Percentiles rank a stretch among this genome's conserved stretches.
phyloP scores from a whole-genome alignment of 2,329 filamentous ascomycete genomes.

The Arthroderma sp. region DNA sequence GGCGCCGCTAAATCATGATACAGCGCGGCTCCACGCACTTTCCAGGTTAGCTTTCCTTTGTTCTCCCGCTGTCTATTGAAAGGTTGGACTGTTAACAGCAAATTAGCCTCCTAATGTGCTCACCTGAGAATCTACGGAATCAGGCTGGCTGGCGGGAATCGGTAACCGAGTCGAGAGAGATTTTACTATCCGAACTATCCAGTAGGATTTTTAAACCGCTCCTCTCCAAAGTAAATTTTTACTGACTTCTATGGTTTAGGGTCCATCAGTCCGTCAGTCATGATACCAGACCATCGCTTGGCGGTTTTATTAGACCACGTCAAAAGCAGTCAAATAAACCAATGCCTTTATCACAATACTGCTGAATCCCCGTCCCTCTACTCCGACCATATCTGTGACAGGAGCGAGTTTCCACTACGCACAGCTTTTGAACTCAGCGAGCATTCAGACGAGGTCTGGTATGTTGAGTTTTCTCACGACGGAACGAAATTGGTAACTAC shows the following conservation, averaged over 20 bases:
- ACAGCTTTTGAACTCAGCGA: slow-evolving; percentile 57
- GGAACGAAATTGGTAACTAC: slow-evolving; percentile 72
- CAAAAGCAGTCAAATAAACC: slow-evolving; percentile 68
- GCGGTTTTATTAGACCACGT: slow-evolving; percentile 69
- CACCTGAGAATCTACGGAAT: slow-evolving; percentile 59
- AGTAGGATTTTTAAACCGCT: slow-evolving; percentile 39
- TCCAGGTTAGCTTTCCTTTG: slow-evolving; percentile 44
- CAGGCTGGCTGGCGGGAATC: slow-evolving; percentile 81
- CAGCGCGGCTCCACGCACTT: slow-evolving; percentile 62
- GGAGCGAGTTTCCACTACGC: slow-evolving; percentile 63
- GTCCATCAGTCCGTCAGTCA: slow-evolving; percentile 88
- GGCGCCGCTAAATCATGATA: slow-evolving; percentile 71
- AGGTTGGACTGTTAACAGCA: neutral
- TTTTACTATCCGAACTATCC: slow-evolving; percentile 67
- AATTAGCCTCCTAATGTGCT: slow-evolving; percentile 72
- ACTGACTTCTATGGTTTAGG: slow-evolving; percentile 34
- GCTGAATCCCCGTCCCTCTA: slow-evolving; percentile 69
- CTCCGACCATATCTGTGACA: slow-evolving; percentile 73
- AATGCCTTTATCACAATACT: slow-evolving; percentile 81
- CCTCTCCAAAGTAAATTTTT: neutral
- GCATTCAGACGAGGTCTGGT: slow-evolving; percentile 79
- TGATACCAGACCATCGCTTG: slow-evolving; percentile 87
- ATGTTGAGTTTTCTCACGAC: slow-evolving; percentile 78
- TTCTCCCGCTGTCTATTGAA: neutral
- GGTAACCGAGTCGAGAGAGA: slow-evolving; percentile 56